Base-by-base conservation (phyloP, 306 rosid species). In the Rubus idaeus region DNA sequence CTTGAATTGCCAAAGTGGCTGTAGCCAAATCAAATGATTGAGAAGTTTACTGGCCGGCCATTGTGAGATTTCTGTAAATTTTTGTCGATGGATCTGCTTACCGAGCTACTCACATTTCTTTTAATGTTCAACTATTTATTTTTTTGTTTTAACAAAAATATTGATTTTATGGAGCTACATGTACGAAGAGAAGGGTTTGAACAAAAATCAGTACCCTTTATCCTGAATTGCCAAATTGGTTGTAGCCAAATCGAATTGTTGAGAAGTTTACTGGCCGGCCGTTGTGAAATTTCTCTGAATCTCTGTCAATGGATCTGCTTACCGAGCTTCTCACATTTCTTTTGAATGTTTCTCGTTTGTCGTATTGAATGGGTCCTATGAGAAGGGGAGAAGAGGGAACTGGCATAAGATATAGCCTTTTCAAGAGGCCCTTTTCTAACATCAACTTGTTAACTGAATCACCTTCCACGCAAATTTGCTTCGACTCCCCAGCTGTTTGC, bases 151-250 rank as follows among this genome's bases (percentile, higher is more conserved):
- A 53, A 41, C 21, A 18, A 47, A 4, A 42, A 46, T 45, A 51
- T 21, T 4, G 7, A 40, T 40, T 57, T 4, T 42, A 13, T 12
- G 5, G 20, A 21, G 96, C 91, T 91, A 66, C 84, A 93, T 91
- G 94, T 90, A 90, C 97, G 92, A 85, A 91, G 98, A 50, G 75
- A 73, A 87, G 92, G 96, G 96, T 79, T 65, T 60, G 8, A 35
- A 74, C 30, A 21, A 30, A 58, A 58, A 5, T 7, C 55, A 42
- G 47, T 93, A 53, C 89, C 91, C 87, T 84, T 82, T 26, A 77
- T 87, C 98, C 88, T 93, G 98, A 91, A 78, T 85, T 88, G 96
- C 92, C 96, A 84, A 83, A 39, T 95, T 8, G 91, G 93, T 96
- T 91, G 88, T 90, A 90, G 98, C 97, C 63, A 89, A 11, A 58